Conservation (phyloP, 306 rosid genomes). For the Trifolium subterraneum region DNA sequence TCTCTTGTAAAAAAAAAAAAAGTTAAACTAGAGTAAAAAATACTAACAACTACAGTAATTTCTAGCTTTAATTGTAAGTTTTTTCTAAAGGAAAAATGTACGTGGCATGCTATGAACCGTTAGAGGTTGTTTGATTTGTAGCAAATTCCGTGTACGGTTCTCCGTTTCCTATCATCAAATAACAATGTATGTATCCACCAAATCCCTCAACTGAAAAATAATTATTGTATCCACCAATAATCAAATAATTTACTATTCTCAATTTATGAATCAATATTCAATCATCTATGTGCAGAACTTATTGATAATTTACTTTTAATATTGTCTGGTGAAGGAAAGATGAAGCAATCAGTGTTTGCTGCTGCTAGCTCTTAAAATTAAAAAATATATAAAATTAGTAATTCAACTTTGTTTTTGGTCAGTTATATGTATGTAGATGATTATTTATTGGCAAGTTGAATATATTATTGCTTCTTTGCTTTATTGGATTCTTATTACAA, state of each 20-base stretch:
- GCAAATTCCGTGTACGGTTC: too few relatives aligned
- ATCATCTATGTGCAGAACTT: not conserved
- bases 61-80: too few relatives aligned
- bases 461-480: not conserved
- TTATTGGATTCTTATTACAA: conserved; percentile 29
- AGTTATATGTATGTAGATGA: conserved; percentile 12
- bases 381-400: not conserved
- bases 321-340: conserved; percentile 1
- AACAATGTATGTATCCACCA: too few relatives aligned
- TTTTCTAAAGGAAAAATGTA: not conserved
- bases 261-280: not conserved
- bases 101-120: not conserved
- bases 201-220: too few relatives aligned
- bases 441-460: conserved; percentile 38
- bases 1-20: too few relatives aligned
- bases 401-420: not conserved
- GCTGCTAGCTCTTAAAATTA: not conserved
- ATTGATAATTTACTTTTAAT: not conserved
- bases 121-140: not conserved
- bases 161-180: too few relatives aligned
- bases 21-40: too few relatives aligned
- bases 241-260: not conserved
- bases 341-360: conserved; percentile 10
- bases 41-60: too few relatives aligned
- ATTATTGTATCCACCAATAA: too few relatives aligned